Base-by-base conservation (phyloP, 192 early-diverging fungal genomes). In the Entophlyctis helioformis region DNA sequence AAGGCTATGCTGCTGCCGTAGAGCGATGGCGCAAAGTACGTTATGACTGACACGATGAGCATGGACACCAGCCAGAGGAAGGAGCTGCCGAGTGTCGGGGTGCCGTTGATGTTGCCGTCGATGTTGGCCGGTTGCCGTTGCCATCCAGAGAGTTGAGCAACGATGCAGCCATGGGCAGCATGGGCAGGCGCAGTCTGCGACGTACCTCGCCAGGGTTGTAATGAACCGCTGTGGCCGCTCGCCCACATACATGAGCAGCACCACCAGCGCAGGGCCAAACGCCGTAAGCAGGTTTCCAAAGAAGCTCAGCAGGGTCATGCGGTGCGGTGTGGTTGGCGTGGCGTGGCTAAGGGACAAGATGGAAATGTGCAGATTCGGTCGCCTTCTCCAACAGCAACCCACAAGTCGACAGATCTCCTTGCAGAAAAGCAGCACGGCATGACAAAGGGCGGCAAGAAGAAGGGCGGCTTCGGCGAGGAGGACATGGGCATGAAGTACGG, bases 11-110 rank as follows among this genome's bases (percentile, higher is more conserved):
- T 39, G 21, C n/a, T 4, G 18, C 4, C 4, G 21, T 67, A 70
- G 25, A 59, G 44, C 16, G 47, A 34, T 20, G 55, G 63, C 0
- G 63, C 62, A 2, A 79, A 22, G 50, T 63, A 84, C 83, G 85
- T 88, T 42, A 86, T 71, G n/a, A 70, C 59, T 11, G 83, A 81
- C 8, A 85, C 66, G 0, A 86, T 21, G 1, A 88, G 63, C 24
- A 87, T 62, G 0, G 86, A 80, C 18, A 87, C 43, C 12, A 88
- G 62, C 75, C 83, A 88, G 50, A 88, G 88, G 62, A 88, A 88
- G 11, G 85, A 83, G 46, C 86, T 87, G 36, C 1, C 25, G 34
- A 42, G 33, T 18, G 16, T 20, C 6, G 24, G 8, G 51, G 22
- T 28, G 31, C 29, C 29, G 29, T 31, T 11, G 29, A 31, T 31